These are phyloP conservation scores for Nothopassalora personata DNA, from an alignment of 2,329 filamentous ascomycete species.

Conservation along the genomic window DNA sequence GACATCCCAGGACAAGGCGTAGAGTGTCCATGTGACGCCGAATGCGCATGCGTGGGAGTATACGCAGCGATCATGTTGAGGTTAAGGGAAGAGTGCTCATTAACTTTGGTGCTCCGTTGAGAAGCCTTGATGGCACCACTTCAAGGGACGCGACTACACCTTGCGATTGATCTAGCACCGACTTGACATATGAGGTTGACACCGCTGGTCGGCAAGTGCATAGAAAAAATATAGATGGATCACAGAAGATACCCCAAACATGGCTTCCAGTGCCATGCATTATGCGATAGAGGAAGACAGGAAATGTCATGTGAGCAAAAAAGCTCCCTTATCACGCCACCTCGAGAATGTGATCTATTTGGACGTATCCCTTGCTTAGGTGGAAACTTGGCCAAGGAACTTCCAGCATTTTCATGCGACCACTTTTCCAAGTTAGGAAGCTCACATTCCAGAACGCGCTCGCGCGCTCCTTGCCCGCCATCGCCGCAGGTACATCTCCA, in stretches of 20 bases:
- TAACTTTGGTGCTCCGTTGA: background rate
- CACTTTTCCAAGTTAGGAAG: constrained; percentile 1
- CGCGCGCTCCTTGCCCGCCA: constrained; percentile 1
- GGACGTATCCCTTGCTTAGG: constrained; percentile 1
- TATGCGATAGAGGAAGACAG: background rate
- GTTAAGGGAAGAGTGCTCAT: background rate
- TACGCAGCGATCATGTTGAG: background rate
- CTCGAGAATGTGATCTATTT: background rate
- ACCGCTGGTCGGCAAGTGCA: background rate
- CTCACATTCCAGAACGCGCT: constrained; percentile 3
- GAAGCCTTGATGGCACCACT: background rate
- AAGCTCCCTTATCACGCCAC: background rate
- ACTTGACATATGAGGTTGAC: background rate
- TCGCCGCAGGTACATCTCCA: constrained; percentile 1
- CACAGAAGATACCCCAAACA: constrained; percentile 9
- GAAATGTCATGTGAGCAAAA: background rate
- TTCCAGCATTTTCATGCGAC: constrained; percentile 1
- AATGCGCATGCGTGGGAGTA: background rate
- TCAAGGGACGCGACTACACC: background rate
- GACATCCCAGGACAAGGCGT: constrained; percentile 16
- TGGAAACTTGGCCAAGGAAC: background rate
- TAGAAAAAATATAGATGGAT: background rate
- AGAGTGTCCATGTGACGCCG: background rate
- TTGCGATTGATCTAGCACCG: background rate
- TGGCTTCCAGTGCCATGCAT: constrained; percentile 4